Evolutionary conservation across 345 rosid species (phyloP).

Genomic region (Eucalyptus fibrosa): DNA sequence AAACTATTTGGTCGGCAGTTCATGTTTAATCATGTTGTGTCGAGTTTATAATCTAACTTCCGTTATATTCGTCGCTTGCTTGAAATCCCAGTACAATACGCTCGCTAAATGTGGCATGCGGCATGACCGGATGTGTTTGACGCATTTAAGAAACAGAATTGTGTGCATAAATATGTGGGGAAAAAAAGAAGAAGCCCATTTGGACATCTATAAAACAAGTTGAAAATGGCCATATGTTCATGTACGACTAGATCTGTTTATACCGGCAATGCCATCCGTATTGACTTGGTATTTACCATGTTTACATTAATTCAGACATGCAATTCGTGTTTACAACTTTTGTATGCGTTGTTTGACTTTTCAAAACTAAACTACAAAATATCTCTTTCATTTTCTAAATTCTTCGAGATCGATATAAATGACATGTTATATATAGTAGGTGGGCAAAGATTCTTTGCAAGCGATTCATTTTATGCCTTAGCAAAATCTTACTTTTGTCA

Average conservation of each 20-base stretch:
- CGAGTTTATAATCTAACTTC: too few species aligned
- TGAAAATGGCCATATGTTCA: too few species aligned
- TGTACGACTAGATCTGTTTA: background rate
- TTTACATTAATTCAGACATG: too few species aligned
- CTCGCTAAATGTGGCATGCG: fast-evolving
- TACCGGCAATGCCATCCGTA: too few species aligned
- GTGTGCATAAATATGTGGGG: background rate
- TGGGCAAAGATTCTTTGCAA: background rate
- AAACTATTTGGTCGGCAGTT: background rate
- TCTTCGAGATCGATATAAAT: background rate
- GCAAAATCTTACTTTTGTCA: background rate
- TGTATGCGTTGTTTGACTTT: too few species aligned
- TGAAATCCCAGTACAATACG: background rate
- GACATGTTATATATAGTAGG: background rate
- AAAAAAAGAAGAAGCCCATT: fast-evolving
- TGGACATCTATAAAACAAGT: background rate
- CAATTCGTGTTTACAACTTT: too few species aligned
- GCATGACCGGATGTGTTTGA: too few species aligned
- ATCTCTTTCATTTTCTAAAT: background rate
- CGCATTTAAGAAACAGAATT: background rate
- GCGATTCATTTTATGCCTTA: background rate
- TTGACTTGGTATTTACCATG: too few species aligned
- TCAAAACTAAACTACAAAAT: background rate
- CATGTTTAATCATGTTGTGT: too few species aligned
- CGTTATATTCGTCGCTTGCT: background rate